Conservation (phyloP, 2,329 filamentous ascomycete genomes). For the Aspergillus sp. region DNA sequence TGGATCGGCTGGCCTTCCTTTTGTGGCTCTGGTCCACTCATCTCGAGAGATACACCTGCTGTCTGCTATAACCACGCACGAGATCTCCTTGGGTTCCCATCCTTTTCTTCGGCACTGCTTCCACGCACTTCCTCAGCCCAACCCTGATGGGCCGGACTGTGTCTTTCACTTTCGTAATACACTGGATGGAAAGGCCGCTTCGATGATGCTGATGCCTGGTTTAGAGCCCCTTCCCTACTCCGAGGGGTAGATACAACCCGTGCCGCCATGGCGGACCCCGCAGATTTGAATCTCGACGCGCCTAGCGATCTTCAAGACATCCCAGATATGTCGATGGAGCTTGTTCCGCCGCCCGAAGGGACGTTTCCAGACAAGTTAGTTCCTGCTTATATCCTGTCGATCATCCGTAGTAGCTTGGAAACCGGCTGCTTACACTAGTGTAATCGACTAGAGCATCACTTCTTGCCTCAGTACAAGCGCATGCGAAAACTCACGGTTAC, state of each 20-base stretch:
- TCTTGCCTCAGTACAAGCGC: constrained; percentile 41
- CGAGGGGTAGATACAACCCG: constrained; percentile 16
- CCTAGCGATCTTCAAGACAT: constrained; percentile 48
- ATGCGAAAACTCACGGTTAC: constrained; percentile 45
- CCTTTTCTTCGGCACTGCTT: constrained; percentile 30
- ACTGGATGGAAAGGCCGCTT: neutral
- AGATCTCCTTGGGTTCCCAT: constrained; percentile 19
- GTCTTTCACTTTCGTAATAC: neutral
- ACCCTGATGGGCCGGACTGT: constrained; percentile 10
- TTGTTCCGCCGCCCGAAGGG: constrained; percentile 44
- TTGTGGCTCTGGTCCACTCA: constrained; percentile 1
- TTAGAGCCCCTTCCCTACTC: constrained; percentile 14
- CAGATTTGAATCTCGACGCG: constrained; percentile 45
- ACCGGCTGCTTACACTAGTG: constrained; percentile 9
- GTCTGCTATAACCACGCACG: constrained; percentile 40
- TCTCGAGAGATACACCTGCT: constrained; percentile 12
- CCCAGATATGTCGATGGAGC: constrained; percentile 43
- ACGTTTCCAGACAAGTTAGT: constrained; percentile 45
- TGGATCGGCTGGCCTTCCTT: neutral
- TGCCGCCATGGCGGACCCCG: constrained; percentile 40
- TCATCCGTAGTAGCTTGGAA: neutral
- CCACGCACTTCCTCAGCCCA: constrained; percentile 37
- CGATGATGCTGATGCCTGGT: constrained; percentile 21
- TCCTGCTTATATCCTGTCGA: neutral
- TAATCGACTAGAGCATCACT: constrained; percentile 28